Evolutionary conservation across 495 filamentous ascomycete species (phyloP).

Genomic region (Penicillium alfredii): DNA sequence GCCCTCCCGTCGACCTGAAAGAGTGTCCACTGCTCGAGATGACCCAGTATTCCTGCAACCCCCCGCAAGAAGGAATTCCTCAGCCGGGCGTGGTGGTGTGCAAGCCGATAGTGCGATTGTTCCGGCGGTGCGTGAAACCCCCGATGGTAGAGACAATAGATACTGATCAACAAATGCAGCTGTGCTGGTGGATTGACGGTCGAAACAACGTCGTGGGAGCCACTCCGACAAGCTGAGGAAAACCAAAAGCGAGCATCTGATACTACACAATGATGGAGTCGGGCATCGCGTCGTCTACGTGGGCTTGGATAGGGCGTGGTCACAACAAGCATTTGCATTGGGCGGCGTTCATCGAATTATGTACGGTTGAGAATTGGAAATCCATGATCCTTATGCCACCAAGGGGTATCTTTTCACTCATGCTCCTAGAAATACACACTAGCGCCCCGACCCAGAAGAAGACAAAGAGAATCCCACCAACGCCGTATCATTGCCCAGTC

Average conservation of each 20-base stretch:
- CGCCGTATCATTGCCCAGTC: too few species aligned
- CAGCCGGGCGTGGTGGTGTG: constrained; percentile 58
- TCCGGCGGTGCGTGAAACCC: constrained; percentile 59
- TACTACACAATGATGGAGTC: constrained; percentile 1
- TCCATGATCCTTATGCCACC: background rate
- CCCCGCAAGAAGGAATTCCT: constrained; percentile 48
- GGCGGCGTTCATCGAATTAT: constrained; percentile 23
- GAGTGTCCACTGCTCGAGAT: constrained; percentile 70
- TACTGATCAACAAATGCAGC: constrained; percentile 39
- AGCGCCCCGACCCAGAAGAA: constrained; percentile 14
- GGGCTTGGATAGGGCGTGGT: too few species aligned
- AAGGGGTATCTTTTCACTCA: constrained; percentile 34
- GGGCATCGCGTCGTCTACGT: background rate
- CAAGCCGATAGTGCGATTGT: constrained; percentile 68
- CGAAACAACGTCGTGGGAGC: constrained; percentile 79
- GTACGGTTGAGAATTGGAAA: too few species aligned
- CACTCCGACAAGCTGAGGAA: constrained; percentile 26
- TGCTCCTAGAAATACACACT: background rate
- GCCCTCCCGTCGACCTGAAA: constrained; percentile 48
- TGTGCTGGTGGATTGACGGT: constrained; percentile 71
- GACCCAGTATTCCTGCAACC: constrained; percentile 75
- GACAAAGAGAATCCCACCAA: constrained; percentile 22
- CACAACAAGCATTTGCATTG: constrained; percentile 23
- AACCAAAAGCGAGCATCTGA: constrained; percentile 15
- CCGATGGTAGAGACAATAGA: background rate